These are phyloP conservation scores for Camelina hispida DNA, from an alignment of 345 rosid genomes.

Conservation along the genomic window DNA sequence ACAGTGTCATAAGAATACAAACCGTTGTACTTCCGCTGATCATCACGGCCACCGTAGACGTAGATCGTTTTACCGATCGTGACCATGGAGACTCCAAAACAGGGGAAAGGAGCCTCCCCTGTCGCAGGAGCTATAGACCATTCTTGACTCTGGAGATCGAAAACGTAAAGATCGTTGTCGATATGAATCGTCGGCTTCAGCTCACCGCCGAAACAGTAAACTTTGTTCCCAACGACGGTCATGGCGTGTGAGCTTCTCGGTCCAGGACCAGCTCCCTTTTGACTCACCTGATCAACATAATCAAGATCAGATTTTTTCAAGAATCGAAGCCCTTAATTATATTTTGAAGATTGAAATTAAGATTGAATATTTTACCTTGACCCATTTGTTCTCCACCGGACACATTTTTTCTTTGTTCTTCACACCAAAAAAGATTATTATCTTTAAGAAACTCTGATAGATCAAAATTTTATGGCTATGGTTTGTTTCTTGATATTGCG, in stretches of 20 bases:
- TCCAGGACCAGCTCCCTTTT: conserved; percentile 42
- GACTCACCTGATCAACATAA: conserved; percentile 20
- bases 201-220: conserved; percentile 47
- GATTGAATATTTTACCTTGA: conserved; percentile 29
- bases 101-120: conserved; percentile 42
- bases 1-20: conserved; percentile 27
- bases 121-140: conserved; percentile 43
- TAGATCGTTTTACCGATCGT: conserved; percentile 42
- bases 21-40: conserved; percentile 35
- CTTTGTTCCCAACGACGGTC: conserved; percentile 42
- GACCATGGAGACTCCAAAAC: conserved; percentile 44
- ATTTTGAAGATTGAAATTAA: neutral
- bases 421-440: neutral
- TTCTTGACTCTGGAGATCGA: conserved; percentile 40
- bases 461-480: neutral
- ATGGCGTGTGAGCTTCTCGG: conserved; percentile 48
- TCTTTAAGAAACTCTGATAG: no score
- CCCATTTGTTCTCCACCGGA: conserved; percentile 37
- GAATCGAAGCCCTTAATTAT: no score
- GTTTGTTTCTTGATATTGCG: neutral
- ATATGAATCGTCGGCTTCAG: conserved; percentile 45
- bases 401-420: conserved; percentile 27
- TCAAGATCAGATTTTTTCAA: neutral
- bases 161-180: conserved; percentile 41
- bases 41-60: conserved; percentile 46